Evolutionary conservation across 2,329 filamentous ascomycete genomes (phyloP).

Genomic region (Chrysoporthe deuterocubensis): DNA sequence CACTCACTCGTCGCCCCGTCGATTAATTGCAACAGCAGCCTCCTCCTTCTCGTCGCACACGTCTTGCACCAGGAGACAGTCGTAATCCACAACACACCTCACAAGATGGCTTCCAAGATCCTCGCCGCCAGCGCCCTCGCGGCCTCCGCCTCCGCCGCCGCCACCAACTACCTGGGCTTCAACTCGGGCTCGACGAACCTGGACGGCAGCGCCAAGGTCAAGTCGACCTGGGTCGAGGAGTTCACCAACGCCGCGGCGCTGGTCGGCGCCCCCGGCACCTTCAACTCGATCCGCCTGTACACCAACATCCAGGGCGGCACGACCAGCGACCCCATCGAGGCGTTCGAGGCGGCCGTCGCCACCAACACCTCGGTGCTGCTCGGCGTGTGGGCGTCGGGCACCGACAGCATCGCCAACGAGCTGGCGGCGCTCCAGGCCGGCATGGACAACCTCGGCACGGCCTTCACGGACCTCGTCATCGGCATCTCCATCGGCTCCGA

Average conservation of each 20-base stretch:
- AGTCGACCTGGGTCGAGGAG: constrained; percentile 70
- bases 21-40: neutral
- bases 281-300: constrained; percentile 74
- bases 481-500: constrained; percentile 88
- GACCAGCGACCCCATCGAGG: constrained; percentile 66
- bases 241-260: constrained; percentile 70
- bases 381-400: constrained; percentile 81
- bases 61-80: neutral
- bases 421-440: constrained; percentile 72
- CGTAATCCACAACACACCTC: neutral
- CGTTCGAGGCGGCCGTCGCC: constrained; percentile 81
- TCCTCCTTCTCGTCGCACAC: neutral
- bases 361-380: constrained; percentile 80
- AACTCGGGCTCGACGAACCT: constrained; percentile 71
- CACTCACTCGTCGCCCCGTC: neutral
- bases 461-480: constrained; percentile 69
- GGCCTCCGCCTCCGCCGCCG: constrained; percentile 20
- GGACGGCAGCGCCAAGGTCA: constrained; percentile 61
- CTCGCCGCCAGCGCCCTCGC: constrained; percentile 20
- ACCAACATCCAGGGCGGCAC: constrained; percentile 75
- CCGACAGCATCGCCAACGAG: constrained; percentile 70
- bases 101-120: constrained; percentile 21
- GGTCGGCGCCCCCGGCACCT: constrained; percentile 62
- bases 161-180: constrained; percentile 63
- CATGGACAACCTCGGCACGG: constrained; percentile 68